Base-by-base conservation (phyloP, 2,329 filamentous ascomycete genomes). In the Nemania sp. region DNA sequence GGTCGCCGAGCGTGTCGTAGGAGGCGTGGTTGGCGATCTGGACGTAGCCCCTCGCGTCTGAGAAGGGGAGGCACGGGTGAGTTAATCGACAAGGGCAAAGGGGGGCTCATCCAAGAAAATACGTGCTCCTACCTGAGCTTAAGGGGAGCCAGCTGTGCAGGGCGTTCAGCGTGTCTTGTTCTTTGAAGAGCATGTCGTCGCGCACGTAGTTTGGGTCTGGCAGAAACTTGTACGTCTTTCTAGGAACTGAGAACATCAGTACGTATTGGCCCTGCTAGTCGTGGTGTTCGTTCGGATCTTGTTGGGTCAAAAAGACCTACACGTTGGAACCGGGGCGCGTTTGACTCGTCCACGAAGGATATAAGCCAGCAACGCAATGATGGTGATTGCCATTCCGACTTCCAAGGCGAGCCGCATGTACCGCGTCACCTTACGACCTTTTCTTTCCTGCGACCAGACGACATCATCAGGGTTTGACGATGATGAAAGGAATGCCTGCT, bases 131-230 rank as follows among this genome's bases (percentile, higher is more conserved):
- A 72, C 69, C 70, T 57, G 72, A 68, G 49, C 74, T 76, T 35
- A 76, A 56, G 15, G 70, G 70, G 40, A 76, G 71, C 74, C 74
- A 76, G 66, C 69, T 73, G 35, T 76, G 74, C 10, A 76, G 67
- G 1, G 70, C 72, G 29, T 68, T 68, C 9, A 75, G 67, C 11
- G 74, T 75, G 4, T 70, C 67, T 12, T 69, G 62, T 35, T 72
- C 69, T 56, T 68, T 67, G 63, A 73, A 73, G 63, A 73, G 73
- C 74, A 76, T 76, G 63, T 75, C 70, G 21, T 70, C 73, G 54
- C 66, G 64, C 18, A 74, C 65, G 42, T 71, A 76, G n/a, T 65
- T 63, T 15, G 72, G 59, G 55, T 76, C 68, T 15, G 70, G 68
- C 6, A 66, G 63, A 50, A 75, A 76, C 0, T 67, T 75, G 62